Percentiles rank a stretch among this genome's conserved stretches.
phyloP scores from a whole-genome alignment of 2,329 filamentous ascomycete species.

The Pseudopyricularia javanii region DNA sequence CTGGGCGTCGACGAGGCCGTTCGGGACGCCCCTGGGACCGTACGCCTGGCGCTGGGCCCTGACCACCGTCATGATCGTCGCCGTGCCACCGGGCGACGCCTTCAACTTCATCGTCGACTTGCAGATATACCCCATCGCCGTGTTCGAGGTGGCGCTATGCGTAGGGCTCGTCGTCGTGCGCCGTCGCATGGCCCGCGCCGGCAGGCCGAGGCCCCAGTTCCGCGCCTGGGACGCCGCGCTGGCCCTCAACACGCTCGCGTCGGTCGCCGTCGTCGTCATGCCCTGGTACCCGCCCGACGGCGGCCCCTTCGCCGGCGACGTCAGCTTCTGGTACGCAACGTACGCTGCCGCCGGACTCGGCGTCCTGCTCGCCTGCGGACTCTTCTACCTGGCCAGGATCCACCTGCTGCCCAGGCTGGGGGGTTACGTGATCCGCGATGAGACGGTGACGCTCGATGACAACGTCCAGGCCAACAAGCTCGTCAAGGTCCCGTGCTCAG shows the following conservation, averaged over 20 bases:
- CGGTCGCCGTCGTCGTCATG: constrained; percentile 53
- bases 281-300: constrained; percentile 58
- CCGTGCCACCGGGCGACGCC: constrained; percentile 48
- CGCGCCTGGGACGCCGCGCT: constrained; percentile 45
- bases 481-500: constrained; percentile 28
- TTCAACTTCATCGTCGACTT: constrained; percentile 54
- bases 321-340: constrained; percentile 64
- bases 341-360: constrained; percentile 53
- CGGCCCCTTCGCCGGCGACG: constrained; percentile 47
- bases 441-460: constrained; percentile 29
- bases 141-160: constrained; percentile 45
- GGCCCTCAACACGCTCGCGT: constrained; percentile 44
- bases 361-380: constrained; percentile 33
- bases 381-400: constrained; percentile 38
- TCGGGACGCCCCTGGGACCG: constrained; percentile 49
- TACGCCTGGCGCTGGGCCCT: constrained; percentile 42
- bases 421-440: constrained; percentile 33
- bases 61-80: constrained; percentile 47
- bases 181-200: constrained; percentile 34
- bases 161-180: constrained; percentile 47
- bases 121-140: constrained; percentile 40
- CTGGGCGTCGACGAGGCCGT: constrained; percentile 50
- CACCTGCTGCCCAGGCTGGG: constrained; percentile 26
- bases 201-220: constrained; percentile 36
- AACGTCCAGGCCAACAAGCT: constrained; percentile 30